Conservation (phyloP, 2,329 filamentous ascomycete species). For the Claviceps quebecensis region DNA sequence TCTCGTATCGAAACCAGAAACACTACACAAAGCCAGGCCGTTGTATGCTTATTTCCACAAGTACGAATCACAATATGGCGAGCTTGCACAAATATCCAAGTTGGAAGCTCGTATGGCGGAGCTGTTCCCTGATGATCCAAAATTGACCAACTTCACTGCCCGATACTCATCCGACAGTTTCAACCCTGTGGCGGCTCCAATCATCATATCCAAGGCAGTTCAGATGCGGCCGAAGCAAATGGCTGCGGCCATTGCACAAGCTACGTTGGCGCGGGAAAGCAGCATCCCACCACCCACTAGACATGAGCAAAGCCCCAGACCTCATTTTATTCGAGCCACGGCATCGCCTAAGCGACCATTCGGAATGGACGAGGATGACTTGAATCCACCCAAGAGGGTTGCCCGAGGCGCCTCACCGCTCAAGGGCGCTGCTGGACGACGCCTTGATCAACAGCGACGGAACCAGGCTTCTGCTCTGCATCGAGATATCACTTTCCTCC, state of each 20-base stretch:
- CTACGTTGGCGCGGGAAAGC: constrained; percentile 29
- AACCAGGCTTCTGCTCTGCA: constrained; percentile 56
- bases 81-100: constrained; percentile 78
- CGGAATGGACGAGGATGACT: constrained; percentile 55
- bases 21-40: constrained; percentile 60
- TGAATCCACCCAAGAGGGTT: constrained; percentile 69
- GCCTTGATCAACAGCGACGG: constrained; percentile 63
- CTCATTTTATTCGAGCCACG: constrained; percentile 31
- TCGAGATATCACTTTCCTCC: constrained; percentile 47
- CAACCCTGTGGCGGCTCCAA: constrained; percentile 66
- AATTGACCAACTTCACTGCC: constrained; percentile 58
- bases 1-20: constrained; percentile 63
- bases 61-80: constrained; percentile 88
- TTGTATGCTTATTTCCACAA: constrained; percentile 88
- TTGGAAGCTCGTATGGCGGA: constrained; percentile 87
- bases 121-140: constrained; percentile 80
- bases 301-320: constrained; percentile 30
- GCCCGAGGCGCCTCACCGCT: constrained; percentile 81
- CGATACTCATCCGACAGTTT: constrained; percentile 62
- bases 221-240: constrained; percentile 56
- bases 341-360: constrained; percentile 50
- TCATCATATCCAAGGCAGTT: constrained; percentile 66
- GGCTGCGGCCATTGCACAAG: constrained; percentile 41
- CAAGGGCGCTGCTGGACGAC: constrained; percentile 76
- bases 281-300: constrained; percentile 19